Conservation (phyloP, 306 rosid species). For the Ammopiptanthus mongolicus region DNA sequence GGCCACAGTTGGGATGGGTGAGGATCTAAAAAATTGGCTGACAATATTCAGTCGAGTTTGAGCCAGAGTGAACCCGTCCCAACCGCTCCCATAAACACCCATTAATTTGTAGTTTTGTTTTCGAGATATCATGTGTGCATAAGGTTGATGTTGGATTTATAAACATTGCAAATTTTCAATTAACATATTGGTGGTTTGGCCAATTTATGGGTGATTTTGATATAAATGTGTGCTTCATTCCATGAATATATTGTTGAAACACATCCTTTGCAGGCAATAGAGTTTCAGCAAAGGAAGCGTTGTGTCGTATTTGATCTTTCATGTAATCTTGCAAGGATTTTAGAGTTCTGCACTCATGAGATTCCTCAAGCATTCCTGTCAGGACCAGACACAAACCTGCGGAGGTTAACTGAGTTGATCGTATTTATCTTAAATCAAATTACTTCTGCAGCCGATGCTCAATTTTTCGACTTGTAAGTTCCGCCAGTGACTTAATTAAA, state of each 20-base stretch:
- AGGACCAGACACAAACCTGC: constrained; percentile 63
- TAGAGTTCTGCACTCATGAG: constrained; percentile 59
- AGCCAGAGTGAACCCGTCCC: too few species aligned
- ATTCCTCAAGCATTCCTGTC: constrained; percentile 65
- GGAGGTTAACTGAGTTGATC: constrained; percentile 63
- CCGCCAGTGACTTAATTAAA: neutral
- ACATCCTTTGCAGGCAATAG: constrained; percentile 46
- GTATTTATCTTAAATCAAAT: constrained; percentile 60
- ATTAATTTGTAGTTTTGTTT: neutral
- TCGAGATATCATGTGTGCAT: neutral
- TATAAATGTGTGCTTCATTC: too few species aligned
- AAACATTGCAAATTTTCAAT: neutral
- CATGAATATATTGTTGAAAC: neutral
- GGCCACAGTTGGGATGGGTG: too few species aligned
- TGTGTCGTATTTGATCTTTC: constrained; percentile 69
- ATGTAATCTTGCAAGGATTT: constrained; percentile 62
- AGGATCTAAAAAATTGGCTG: too few species aligned
- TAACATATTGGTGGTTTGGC: neutral
- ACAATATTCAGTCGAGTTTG: too few species aligned
- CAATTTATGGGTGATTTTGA: neutral
- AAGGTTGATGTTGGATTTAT: neutral
- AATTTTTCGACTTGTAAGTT: constrained; percentile 67
- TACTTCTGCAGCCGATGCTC: constrained; percentile 55
- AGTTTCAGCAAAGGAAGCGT: constrained; percentile 71
- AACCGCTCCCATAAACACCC: too few species aligned